Conservation (phyloP, 331 rosid species). For the Quercus phellos region DNA sequence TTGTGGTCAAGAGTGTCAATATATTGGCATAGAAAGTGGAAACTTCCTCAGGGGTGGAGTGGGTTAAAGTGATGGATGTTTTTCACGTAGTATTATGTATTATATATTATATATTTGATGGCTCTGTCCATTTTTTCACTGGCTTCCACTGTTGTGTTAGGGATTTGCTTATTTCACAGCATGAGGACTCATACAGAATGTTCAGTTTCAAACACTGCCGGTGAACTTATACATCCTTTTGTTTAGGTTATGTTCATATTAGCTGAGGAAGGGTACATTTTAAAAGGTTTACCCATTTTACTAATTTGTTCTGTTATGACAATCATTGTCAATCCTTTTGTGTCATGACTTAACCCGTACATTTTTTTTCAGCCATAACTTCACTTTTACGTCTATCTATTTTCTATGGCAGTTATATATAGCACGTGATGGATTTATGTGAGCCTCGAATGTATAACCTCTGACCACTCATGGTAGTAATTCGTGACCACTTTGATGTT, state of each 20-base stretch:
- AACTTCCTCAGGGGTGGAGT: slow-evolving; percentile 70
- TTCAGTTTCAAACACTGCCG: slow-evolving; percentile 20
- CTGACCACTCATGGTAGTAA: no score
- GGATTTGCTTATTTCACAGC: slow-evolving; percentile 23
- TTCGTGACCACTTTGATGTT: no score
- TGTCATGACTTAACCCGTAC: not conserved
- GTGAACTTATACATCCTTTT: slow-evolving; percentile 6
- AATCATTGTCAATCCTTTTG: slow-evolving; percentile 19
- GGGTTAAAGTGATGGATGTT: slow-evolving; percentile 32
- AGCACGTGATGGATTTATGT: no score
- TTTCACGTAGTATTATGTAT: not conserved
- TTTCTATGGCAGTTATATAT: not conserved
- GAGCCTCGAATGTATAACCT: no score
- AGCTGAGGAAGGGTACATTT: slow-evolving; percentile 27
- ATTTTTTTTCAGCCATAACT: not conserved
- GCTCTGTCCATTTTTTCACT: slow-evolving; percentile 32
- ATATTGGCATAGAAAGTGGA: slow-evolving; percentile 97
- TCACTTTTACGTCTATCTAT: slow-evolving; percentile 28
- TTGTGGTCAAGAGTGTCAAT: slow-evolving; percentile 91
- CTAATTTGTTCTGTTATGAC: not conserved
- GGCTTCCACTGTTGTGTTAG: slow-evolving; percentile 24
- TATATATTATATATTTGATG: slow-evolving; percentile 9
- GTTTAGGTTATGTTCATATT: slow-evolving; percentile 30
- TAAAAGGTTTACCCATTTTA: slow-evolving; percentile 11
- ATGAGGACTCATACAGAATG: slow-evolving; percentile 15